Evolutionary conservation across 139 green algal genomes (phyloP).

Genomic region (Closterium sp.): DNA sequence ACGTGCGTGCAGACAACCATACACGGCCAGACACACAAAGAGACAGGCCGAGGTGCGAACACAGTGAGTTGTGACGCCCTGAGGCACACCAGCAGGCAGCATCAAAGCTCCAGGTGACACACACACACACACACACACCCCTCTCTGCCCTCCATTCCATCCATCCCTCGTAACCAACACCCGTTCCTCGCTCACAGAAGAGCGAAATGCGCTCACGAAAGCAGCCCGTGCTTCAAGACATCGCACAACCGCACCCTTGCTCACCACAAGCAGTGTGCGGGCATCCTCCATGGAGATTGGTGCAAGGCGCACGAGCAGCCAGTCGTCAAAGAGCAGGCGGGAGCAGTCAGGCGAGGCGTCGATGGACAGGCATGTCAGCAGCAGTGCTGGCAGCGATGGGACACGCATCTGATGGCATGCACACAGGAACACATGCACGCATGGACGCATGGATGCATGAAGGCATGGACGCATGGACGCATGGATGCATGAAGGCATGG

Average conservation of each 20-base stretch:
- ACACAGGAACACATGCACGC: not conserved
- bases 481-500: too few species aligned
- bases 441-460: not conserved
- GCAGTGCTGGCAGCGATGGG: constrained; percentile 18
- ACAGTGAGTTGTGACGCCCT: too few species aligned
- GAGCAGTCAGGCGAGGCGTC: constrained; percentile 3
- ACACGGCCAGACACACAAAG: not conserved
- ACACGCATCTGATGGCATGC: constrained; percentile 36
- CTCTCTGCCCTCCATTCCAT: too few species aligned
- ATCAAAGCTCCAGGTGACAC: too few species aligned
- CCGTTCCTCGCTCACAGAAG: too few species aligned
- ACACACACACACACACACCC: too few species aligned
- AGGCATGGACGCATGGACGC: too few species aligned
- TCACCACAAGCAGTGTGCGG: constrained; percentile 20
- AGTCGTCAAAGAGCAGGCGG: constrained; percentile 26
- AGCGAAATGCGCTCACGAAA: too few species aligned
- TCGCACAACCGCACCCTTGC: too few species aligned
- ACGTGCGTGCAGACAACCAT: not conserved
- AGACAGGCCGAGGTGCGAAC: too few species aligned
- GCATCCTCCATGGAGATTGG: constrained; percentile 6
- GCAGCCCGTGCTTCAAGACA: too few species aligned
- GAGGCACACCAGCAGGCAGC: not conserved
- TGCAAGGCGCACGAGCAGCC: constrained; percentile 20
- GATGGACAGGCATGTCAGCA: constrained; percentile 25
- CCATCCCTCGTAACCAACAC: too few species aligned